Evolutionary conservation across 2,329 filamentous ascomycete genomes (phyloP), one percentile per base, ranked within the genome.

Genomic region (Colletotrichum ledebouriae): DNA sequence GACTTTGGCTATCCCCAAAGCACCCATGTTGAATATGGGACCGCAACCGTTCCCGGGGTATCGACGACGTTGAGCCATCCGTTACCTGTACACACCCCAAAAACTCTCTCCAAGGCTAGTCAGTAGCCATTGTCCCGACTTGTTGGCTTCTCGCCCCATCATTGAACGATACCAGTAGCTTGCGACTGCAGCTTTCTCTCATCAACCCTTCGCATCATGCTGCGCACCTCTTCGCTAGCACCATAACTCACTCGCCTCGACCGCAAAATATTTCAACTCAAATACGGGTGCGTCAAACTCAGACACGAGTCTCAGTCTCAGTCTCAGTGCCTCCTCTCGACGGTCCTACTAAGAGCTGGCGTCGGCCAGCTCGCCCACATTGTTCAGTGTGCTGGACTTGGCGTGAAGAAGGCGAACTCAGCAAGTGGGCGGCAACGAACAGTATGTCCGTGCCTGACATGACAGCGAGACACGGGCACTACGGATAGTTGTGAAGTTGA

Each of bases 361-460:
- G 63, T 37, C 57, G 56, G 34, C 56, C 47, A 61, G 17, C 15
- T 15, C 59, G 20, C n/a, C 47, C 55, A 66, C 47, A 29, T 33
- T 46, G 25, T 34, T 22, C 47, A 37, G 34, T 29, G 47, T 12
- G 41, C 50, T 61, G 34, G 53, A 52, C 33, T 41, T 53, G 29
- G 47, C 52, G 57, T 17, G 50, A 67, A 67, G 57, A 62, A 66
- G 63, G 15, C 25, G 37, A 56, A 37, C 39, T 20, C 50, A 50
- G 67, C 56, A 44, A 63, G 57, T 42, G 33, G 37, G 34, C n/a
- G 52, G 33, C 39, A 49, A 50, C 42, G 56, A 69, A 69, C 63
- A 62, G 67, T 69, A 62, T 50, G 67, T 67, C 63, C 63, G 67
- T 69, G 63, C 67, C 67, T 67, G 62, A 67, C 67, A 67, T 67